Base-by-base conservation (phyloP, 768 basidiomycete species). In the Galerina marginata region DNA sequence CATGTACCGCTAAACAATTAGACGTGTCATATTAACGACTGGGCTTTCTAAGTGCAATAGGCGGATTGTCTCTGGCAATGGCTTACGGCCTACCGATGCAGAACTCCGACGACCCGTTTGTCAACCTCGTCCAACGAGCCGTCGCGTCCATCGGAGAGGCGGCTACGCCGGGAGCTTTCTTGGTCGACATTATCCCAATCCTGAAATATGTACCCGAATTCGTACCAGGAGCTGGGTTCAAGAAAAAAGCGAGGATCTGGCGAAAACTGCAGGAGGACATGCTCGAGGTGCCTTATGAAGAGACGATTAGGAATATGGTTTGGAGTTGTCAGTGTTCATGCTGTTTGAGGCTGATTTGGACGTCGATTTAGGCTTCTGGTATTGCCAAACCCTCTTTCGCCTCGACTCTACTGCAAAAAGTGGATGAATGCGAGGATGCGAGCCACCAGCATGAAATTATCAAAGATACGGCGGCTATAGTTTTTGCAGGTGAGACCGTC, bases 201-300 rank as follows among this genome's bases (percentile, higher is more conserved):
- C 51, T 53, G 5, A 53, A 53, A n/a, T 53, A 53, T n/a, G 51
- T 53, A 2, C 51, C 51, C 29, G 51, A 53, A 26, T 53, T 37
- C 37, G 51, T 53, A 40, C 51, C 51, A 39, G 51, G 51, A 12
- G 51, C 51, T 40, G 38, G 39, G 16, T 53, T 53, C 42, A 37
- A 53, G 14, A 53, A 42, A 11, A 53, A 20, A 37, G 51, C 51
- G 14, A 20, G 51, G 9, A 25, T 25, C 23, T 40, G 39, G 20
- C 51, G 51, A 29, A 23, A 53, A 20, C 51, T 53, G 14, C 51
- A 53, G 9, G 51, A 53, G 14, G 51, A 53, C 15, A 40, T 53
- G 25, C 51, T 37, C 7, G 39, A 40, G 23, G 3, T 26, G 11
- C 51, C 51, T 14, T 53, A 40, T 26, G 25, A 6, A 1, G 51